Conservation (phyloP, 2,329 filamentous ascomycete genomes). For the Juglanconis oblonga region DNA sequence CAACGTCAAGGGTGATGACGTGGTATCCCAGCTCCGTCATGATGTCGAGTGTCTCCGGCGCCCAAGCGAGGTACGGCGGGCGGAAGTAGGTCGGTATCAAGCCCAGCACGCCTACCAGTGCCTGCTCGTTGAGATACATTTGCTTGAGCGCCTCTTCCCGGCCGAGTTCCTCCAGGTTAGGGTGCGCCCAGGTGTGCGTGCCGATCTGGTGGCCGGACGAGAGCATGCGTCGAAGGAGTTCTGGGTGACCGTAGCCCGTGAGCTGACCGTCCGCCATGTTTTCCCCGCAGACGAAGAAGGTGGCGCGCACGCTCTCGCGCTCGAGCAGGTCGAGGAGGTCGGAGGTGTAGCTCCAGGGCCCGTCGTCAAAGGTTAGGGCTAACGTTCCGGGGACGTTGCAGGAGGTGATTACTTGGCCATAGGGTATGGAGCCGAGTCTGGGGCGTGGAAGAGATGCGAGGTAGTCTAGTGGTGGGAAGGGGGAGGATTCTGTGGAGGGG, state of each 20-base stretch:
- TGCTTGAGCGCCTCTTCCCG: slow-evolving; percentile 33
- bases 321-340: slow-evolving; percentile 61
- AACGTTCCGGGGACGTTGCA: slow-evolving; percentile 57
- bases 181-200: slow-evolving; percentile 46
- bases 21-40: slow-evolving; percentile 34
- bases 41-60: background rate
- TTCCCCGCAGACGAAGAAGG: slow-evolving; percentile 64
- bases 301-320: slow-evolving; percentile 58
- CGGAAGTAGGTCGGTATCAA: slow-evolving; percentile 36
- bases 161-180: slow-evolving; percentile 35
- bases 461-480: slow-evolving; percentile 3
- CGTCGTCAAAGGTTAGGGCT: slow-evolving; percentile 67
- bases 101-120: slow-evolving; percentile 40
- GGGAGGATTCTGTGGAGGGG: background rate
- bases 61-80: slow-evolving; percentile 14
- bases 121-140: slow-evolving; percentile 44
- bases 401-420: slow-evolving; percentile 56
- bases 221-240: slow-evolving; percentile 40
- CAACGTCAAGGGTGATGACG: slow-evolving; percentile 30
- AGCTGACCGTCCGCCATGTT: slow-evolving; percentile 31
- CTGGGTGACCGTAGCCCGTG: slow-evolving; percentile 17
- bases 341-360: slow-evolving; percentile 58
- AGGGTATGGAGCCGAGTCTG: slow-evolving; percentile 50
- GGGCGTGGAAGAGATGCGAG: slow-evolving; percentile 44
- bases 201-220: slow-evolving; percentile 46